phyloP scores from a whole-genome alignment of 352 stramenopile genomes.

The Phytophthora brassicae region DNA sequence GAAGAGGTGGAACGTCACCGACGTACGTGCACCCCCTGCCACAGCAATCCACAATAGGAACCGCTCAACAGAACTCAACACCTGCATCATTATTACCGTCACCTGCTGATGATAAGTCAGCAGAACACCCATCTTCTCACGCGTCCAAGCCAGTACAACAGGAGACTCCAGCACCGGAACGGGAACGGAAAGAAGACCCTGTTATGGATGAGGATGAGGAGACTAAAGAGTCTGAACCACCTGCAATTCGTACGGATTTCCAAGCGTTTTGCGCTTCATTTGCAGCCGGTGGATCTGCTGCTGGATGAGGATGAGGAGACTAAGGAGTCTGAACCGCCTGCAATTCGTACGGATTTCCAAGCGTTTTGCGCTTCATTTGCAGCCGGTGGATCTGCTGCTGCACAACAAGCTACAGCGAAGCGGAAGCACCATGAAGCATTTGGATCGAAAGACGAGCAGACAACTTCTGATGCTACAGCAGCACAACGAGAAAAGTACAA shows the following conservation, averaged over 20 bases:
- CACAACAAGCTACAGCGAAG: conserved; percentile 21
- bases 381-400: conserved; percentile 24
- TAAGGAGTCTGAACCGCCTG: conserved; percentile 9
- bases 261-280: conserved; percentile 40
- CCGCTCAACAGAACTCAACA: neutral
- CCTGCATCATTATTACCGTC: neutral
- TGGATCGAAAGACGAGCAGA: conserved; percentile 12
- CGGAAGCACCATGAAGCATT: conserved; percentile 34
- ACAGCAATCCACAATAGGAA: neutral
- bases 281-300: conserved; percentile 24
- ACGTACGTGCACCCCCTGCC: neutral
- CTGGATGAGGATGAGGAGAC: conserved; percentile 25
- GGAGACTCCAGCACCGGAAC: neutral
- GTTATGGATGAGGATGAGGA: conserved; percentile 15
- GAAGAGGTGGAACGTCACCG: neutral
- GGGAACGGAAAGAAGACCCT: conserved; percentile 7
- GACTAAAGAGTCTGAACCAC: conserved; percentile 12
- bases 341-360: conserved; percentile 24
- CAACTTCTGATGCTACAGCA: neutral
- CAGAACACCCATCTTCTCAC: neutral
- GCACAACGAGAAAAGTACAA: conserved; percentile 15
- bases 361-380: conserved; percentile 40
- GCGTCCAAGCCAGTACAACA: neutral
- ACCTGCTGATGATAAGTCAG: neutral
- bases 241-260: conserved; percentile 21